Evolutionary conservation across 164 flowering plant genomes (phyloP).

Genomic region (Berberis thunbergii): DNA sequence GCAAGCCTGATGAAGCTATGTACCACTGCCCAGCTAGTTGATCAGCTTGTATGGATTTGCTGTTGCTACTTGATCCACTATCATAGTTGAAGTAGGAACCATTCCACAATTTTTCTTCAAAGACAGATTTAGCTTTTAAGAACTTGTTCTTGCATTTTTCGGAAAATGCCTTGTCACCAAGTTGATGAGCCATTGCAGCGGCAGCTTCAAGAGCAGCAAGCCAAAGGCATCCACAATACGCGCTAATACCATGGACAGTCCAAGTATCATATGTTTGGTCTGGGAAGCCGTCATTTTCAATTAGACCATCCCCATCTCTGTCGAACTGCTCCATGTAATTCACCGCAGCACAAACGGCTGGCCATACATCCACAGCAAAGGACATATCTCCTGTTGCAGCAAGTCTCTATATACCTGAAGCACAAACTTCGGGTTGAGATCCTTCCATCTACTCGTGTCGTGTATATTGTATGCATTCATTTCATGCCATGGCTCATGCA

Average conservation of each 20-base stretch:
- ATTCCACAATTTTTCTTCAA: slow-evolving; percentile 83
- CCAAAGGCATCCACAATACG: slow-evolving; percentile 94
- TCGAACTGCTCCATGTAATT: slow-evolving; percentile 95
- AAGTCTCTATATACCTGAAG: slow-evolving; percentile 90
- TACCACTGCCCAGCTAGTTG: slow-evolving; percentile 97
- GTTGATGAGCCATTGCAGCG: slow-evolving; percentile 77
- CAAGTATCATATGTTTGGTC: slow-evolving; percentile 95
- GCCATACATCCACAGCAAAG: slow-evolving; percentile 87
- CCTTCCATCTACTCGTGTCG: slow-evolving; percentile 90
- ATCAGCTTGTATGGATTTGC: slow-evolving; percentile 89
- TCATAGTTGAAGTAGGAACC: slow-evolving; percentile 90
- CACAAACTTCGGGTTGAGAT: slow-evolving; percentile 83
- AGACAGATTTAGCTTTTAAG: slow-evolving; percentile 48
- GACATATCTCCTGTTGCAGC: slow-evolving; percentile 77
- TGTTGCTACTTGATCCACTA: slow-evolving; percentile 83
- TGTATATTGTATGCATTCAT: slow-evolving; percentile 96
- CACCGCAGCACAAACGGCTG: slow-evolving; percentile 85
- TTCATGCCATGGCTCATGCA: slow-evolving; percentile 91
- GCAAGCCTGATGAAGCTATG: slow-evolving; percentile 73
- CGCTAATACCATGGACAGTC: slow-evolving; percentile 93
- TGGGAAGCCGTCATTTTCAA: slow-evolving; percentile 92
- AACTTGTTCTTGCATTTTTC: slow-evolving; percentile 54
- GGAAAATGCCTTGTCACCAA: slow-evolving; percentile 62
- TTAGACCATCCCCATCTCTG: slow-evolving; percentile 65
- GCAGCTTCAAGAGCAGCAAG: slow-evolving; percentile 93